Percentiles rank a stretch among this genome's conserved stretches.
Evolutionary conservation across 805 yeast genomes (phyloP).

Genomic region (Metschnikowia reukaufii): DNA sequence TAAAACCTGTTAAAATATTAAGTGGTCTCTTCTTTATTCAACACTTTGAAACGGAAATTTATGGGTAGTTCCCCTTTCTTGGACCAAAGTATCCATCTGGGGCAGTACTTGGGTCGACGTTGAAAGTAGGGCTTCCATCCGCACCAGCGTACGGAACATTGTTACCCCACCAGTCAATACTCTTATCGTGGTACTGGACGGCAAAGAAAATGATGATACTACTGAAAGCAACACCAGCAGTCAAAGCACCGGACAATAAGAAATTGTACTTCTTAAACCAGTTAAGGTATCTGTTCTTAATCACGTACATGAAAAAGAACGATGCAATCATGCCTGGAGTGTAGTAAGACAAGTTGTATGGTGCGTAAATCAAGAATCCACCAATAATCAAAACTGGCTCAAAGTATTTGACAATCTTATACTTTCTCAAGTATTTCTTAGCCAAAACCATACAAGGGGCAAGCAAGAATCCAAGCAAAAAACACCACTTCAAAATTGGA

Average conservation of each 20-base stretch:
- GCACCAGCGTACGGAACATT: constrained; percentile 31
- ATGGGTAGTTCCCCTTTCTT: constrained; percentile 21
- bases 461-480: constrained; percentile 33
- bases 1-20: no score
- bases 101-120: constrained; percentile 11
- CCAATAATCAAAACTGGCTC: constrained; percentile 38
- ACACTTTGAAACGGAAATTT: no score
- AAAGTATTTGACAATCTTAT: constrained; percentile 26
- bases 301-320: constrained; percentile 28
- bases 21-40: no score
- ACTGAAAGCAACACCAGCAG: constrained; percentile 37
- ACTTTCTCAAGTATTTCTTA: constrained; percentile 22
- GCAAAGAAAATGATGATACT: constrained; percentile 39
- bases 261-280: constrained; percentile 42
- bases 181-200: constrained; percentile 33
- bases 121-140: constrained; percentile 26
- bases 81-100: constrained; percentile 26
- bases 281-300: constrained; percentile 27
- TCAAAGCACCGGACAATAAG: constrained; percentile 30
- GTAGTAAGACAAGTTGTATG: constrained; percentile 33
- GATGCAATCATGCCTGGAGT: constrained; percentile 32
- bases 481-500: constrained; percentile 34
- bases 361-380: constrained; percentile 32
- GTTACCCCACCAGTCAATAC: constrained; percentile 28
- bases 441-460: constrained; percentile 26